Evolutionary conservation across 768 basidiomycete species (phyloP), one percentile per base, ranked within the genome.

Genomic region (Tubosaeta sp.): DNA sequence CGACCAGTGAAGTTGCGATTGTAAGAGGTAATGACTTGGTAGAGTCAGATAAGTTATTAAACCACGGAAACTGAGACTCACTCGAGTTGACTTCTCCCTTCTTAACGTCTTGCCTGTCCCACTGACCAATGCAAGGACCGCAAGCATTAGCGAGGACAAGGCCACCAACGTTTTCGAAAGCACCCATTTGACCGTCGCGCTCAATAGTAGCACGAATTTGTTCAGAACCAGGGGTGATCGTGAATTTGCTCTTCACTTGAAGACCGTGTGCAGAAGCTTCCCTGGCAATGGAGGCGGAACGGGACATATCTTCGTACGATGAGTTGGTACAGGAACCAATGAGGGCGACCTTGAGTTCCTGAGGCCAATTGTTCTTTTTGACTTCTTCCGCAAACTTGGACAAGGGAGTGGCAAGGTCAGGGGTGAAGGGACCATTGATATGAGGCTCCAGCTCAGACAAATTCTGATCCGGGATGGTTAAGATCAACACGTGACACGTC

Each of bases 1-100:
- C 96, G 93, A 51, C 95, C 96, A 59, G 96, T 98, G 78, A 99
- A 99, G 86, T 99, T 99, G 70, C 96, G 94, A 85, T 99, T 99
- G 83, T 99, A 99, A 18, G 94, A 97, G 46, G 95, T 95, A 73
- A 99, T 91, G 78, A 98, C 90, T 92, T 42, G 34, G 16, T 10
- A 10, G 21, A 34, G 45, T 48, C 24, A 57, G 52, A 53, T 43
- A 25, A 8, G n/a, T 24, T 27, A 27, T 13, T 24, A 8, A 25
- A 19, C 12, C 18, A 44, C 6, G 14, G 0, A 30, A 30, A n/a
- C 6, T 21, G 1, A 18, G 7, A 78, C 89, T 42, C 59, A 91
- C 90, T 99, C 40, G 96, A 95, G 83, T 98, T 99, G 61, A 81
- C 76, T 62, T 90, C 91, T 65, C 95, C 96, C 82, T 92, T 98